Conservation (phyloP, 1,284 basidiomycete genomes). For the Coniophora puteana region DNA sequence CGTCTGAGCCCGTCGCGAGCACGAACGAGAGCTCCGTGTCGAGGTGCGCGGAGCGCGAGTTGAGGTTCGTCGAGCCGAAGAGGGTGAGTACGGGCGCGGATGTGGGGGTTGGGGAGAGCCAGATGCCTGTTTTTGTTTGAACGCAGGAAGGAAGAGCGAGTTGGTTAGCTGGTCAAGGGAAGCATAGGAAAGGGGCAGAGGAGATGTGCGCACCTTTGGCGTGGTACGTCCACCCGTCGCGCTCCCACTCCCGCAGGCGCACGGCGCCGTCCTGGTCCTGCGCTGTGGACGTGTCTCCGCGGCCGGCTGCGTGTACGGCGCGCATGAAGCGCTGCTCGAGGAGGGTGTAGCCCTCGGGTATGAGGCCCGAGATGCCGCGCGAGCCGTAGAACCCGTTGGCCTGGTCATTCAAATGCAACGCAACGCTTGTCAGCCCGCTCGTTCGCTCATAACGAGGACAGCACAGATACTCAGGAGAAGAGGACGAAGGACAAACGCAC, state of each 20-base stretch:
- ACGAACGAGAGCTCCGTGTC: slow-evolving; percentile 94
- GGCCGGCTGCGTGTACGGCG: slow-evolving; percentile 50
- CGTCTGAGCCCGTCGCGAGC: slow-evolving; percentile 62
- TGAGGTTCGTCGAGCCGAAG: slow-evolving; percentile 95
- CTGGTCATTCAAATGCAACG: slow-evolving; percentile 42
- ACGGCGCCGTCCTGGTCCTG: slow-evolving; percentile 42
- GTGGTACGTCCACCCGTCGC: slow-evolving; percentile 96
- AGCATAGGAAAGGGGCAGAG: background rate
- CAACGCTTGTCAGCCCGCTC: background rate
- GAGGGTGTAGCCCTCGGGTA: slow-evolving; percentile 94
- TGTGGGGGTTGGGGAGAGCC: slow-evolving; percentile 64
- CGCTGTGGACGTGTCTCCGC: slow-evolving; percentile 38
- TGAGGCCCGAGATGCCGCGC: slow-evolving; percentile 83
- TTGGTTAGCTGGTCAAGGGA: slow-evolving; percentile 6
- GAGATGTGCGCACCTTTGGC: slow-evolving; percentile 74
- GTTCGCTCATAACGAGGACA: background rate
- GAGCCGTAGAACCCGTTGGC: slow-evolving; percentile 96
- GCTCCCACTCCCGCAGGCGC: slow-evolving; percentile 84
- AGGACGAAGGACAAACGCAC: slow-evolving; percentile 36
- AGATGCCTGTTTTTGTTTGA: slow-evolving; percentile 59
- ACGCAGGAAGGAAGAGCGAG: background rate
- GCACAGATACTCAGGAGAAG: slow-evolving; percentile 4
- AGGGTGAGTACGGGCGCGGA: slow-evolving; percentile 73
- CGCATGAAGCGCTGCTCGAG: slow-evolving; percentile 84
- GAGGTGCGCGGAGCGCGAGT: slow-evolving; percentile 85